Evolutionary conservation across 2,329 filamentous ascomycete species (phyloP).

Genomic region (Leptographium flavum): DNA sequence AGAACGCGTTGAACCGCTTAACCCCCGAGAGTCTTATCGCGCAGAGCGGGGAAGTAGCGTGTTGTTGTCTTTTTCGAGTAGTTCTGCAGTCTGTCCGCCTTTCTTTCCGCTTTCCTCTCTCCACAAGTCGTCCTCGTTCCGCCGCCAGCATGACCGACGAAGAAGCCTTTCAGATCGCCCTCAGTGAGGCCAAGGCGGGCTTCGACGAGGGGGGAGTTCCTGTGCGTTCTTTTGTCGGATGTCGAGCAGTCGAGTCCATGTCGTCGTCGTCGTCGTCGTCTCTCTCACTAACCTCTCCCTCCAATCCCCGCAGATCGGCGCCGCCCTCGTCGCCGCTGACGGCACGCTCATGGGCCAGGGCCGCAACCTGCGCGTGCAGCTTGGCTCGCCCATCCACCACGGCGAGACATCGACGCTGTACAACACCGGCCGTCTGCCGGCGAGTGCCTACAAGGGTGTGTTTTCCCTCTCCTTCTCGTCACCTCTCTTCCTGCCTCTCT

Average conservation of each 20-base stretch:
- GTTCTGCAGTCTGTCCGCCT: background rate
- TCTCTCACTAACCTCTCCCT: background rate
- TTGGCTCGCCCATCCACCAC: conserved; percentile 56
- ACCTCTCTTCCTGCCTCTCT: too few relatives aligned
- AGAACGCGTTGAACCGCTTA: too few relatives aligned
- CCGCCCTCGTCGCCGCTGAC: conserved; percentile 49
- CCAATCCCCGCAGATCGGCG: conserved; percentile 27
- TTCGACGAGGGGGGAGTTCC: conserved; percentile 34
- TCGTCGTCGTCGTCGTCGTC: background rate
- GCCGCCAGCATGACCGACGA: conserved; percentile 7
- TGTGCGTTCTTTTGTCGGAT: conserved; percentile 16
- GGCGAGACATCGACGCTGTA: conserved; percentile 62
- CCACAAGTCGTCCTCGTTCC: background rate
- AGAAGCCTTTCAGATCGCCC: conserved; percentile 21
- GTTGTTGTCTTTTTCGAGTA: background rate
- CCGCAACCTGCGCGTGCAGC: conserved; percentile 65
- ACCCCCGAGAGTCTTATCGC: too few relatives aligned
- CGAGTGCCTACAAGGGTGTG: conserved; percentile 41
- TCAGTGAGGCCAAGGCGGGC: conserved; percentile 29
- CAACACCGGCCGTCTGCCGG: conserved; percentile 57
- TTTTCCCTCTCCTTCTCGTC: background rate
- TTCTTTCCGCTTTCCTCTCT: background rate
- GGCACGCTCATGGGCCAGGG: conserved; percentile 58
- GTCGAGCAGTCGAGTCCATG: background rate
- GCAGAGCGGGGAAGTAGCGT: background rate